A percentile compares a stretch with the other conserved stretches of the same genome.
Conservation (phyloP, 805 yeast species). For the Nakazawaea ambrosiae region DNA sequence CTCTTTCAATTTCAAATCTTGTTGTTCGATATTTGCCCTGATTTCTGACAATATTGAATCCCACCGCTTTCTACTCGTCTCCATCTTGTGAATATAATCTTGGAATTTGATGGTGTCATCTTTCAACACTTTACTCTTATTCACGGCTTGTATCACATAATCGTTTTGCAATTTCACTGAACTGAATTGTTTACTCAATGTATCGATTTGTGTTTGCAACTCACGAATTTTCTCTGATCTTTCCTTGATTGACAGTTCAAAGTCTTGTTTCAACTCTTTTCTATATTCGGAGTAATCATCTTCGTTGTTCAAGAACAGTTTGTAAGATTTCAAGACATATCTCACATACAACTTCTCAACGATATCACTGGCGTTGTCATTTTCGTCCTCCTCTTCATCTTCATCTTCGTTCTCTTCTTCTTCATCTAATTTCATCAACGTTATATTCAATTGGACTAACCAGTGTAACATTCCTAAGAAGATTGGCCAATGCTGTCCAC, state of each 20-base stretch:
- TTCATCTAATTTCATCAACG: conserved; percentile 32
- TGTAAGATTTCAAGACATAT: conserved; percentile 62
- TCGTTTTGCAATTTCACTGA: conserved; percentile 37
- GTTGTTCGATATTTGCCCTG: conserved; percentile 40
- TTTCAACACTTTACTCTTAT: conserved; percentile 56
- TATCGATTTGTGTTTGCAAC: conserved; percentile 32
- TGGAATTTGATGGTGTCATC: conserved; percentile 65
- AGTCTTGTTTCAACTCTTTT: conserved; percentile 49
- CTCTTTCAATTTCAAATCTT: conserved; percentile 33
- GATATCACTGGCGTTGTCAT: conserved; percentile 11
- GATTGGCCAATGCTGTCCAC: conserved; percentile 82
- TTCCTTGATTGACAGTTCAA: conserved; percentile 41
- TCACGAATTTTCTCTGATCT: conserved; percentile 39
- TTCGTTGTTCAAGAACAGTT: conserved; percentile 54
- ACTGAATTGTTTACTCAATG: conserved; percentile 31
- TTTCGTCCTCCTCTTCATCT: conserved; percentile 15
- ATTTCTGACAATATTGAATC: conserved; percentile 48
- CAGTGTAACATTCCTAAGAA: conserved; percentile 80
- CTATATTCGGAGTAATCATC: conserved; percentile 49
- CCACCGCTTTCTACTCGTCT: conserved; percentile 63
- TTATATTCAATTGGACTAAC: conserved; percentile 55
- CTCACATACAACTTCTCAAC: conserved; percentile 38
- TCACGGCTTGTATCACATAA: conserved; percentile 42
- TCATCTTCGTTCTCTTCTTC: conserved; percentile 19
- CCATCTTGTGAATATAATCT: conserved; percentile 64